Evolutionary conservation across 768 basidiomycete species (phyloP), one percentile per base, ranked within the genome.

Genomic region (Tephrocybe rancida): DNA sequence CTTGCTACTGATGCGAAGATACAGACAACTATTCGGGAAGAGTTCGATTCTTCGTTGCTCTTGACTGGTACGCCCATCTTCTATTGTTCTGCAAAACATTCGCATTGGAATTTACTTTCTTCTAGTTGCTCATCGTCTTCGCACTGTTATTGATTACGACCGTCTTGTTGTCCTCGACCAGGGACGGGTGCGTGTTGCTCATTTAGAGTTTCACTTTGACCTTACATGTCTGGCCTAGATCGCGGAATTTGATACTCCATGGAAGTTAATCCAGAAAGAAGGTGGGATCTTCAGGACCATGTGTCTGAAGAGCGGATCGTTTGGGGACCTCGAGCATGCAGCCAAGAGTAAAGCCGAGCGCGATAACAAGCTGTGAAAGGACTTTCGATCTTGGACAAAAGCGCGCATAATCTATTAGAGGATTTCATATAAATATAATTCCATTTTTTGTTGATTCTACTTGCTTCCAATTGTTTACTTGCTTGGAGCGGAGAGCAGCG

Each of bases 1-100:
- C 88, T 93, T 61, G 86, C 84, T 11, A 93, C 94, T 38, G 95
- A 95, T 61, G 82, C 88, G 6, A 94, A 93, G 71, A 96, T 96
- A 51, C 94, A 96, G 65, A 76, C 82, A 26, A 88, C 93, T 1
- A 95, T 97, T 43, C 77, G 93, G 5, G 86, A 89, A 59, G 91
- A 96, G 62, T 96, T 96, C 65, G 82, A 76, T 5, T 78, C 84
- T 38, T 88, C 86, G 7, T 71, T 93, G 37, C 67, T 94, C 39
- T 66, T 95, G 44, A 92, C 89, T 4, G 81, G 88, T 88, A 59
- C 8, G 82, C 72, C 4, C 5, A 14, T 14, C 8, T 10, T 11
- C 27, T 41, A 26, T 39, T 52, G 16, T 34, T 14, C n/a, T 25
- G 22, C 21, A 4, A 44, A 49, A 37, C 8, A 45, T 21, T 29